phyloP scores from a whole-genome alignment of 176 grass and related monocot genomes.

The Triticum dicoccoides region DNA sequence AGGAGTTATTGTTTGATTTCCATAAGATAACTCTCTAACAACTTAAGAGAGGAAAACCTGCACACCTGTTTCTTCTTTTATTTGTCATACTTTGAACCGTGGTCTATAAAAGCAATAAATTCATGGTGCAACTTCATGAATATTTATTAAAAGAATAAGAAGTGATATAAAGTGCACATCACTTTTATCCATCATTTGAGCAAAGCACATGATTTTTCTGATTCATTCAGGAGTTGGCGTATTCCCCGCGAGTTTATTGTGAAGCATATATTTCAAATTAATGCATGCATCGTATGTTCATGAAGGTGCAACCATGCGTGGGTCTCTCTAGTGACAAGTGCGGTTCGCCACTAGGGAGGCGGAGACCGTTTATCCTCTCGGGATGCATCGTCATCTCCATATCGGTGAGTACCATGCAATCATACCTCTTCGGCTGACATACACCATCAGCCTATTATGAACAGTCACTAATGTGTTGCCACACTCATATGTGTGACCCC shows the following conservation, averaged over 20 bases:
- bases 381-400: slow-evolving; percentile 66
- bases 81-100: neutral
- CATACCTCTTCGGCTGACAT: neutral
- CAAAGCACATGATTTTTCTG: neutral
- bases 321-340: slow-evolving; percentile 77
- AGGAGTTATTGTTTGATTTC: neutral
- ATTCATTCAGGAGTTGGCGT: neutral
- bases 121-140: neutral
- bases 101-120: neutral
- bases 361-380: slow-evolving; percentile 58
- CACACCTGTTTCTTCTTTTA: neutral
- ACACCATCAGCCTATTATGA: neutral
- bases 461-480: neutral
- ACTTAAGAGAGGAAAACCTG: neutral
- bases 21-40: neutral
- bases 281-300: neutral
- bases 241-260: too few species aligned
- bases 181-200: neutral
- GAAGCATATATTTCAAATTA: neutral
- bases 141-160: neutral
- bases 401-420: slow-evolving; percentile 36
- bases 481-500: neutral
- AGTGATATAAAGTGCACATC: neutral
- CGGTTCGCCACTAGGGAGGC: slow-evolving; percentile 51
- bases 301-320: slow-evolving; percentile 66